phyloP scores from a whole-genome alignment of 257 asterid genomes.

The Capsicum baccatum region DNA sequence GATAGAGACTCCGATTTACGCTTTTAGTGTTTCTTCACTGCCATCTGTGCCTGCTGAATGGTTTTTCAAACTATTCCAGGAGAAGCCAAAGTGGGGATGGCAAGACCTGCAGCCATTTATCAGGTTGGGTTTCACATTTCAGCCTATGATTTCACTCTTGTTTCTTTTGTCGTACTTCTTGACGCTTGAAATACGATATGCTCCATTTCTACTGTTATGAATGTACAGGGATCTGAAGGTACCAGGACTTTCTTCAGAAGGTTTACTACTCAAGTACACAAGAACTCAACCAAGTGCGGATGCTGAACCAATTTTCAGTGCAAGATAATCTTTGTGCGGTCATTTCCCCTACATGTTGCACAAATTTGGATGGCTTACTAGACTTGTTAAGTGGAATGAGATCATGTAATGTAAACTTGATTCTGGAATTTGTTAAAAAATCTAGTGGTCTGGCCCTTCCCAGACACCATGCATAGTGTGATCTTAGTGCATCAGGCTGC shows the following conservation, averaged over 20 bases:
- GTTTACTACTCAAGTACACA: slow-evolving; percentile 85
- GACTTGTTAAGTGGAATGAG: slow-evolving; percentile 8
- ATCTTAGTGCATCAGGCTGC: too few relatives aligned
- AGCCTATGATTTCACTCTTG: background rate
- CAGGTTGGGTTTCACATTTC: slow-evolving; percentile 50
- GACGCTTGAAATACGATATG: background rate
- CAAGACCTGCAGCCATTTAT: slow-evolving; percentile 85
- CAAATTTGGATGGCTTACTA: background rate
- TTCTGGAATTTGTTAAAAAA: background rate
- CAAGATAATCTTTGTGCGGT: slow-evolving; percentile 51
- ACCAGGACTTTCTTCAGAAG: slow-evolving; percentile 91
- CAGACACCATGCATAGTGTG: too few relatives aligned
- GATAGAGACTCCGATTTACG: slow-evolving; percentile 66
- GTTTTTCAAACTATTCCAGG: slow-evolving; percentile 59
- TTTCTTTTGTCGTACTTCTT: slow-evolving; percentile 30
- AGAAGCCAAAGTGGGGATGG: slow-evolving; percentile 88
- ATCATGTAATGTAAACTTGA: background rate
- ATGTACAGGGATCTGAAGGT: slow-evolving; percentile 74
- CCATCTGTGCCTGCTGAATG: slow-evolving; percentile 82
- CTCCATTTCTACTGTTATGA: slow-evolving; percentile 29
- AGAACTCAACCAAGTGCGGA: slow-evolving; percentile 72
- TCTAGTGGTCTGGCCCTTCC: too few relatives aligned
- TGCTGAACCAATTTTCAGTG: slow-evolving; percentile 82
- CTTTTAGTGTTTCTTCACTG: slow-evolving; percentile 71
- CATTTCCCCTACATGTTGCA: background rate